phyloP scores from a whole-genome alignment of 768 basidiomycete species.

The Suillus subalutaceus region DNA sequence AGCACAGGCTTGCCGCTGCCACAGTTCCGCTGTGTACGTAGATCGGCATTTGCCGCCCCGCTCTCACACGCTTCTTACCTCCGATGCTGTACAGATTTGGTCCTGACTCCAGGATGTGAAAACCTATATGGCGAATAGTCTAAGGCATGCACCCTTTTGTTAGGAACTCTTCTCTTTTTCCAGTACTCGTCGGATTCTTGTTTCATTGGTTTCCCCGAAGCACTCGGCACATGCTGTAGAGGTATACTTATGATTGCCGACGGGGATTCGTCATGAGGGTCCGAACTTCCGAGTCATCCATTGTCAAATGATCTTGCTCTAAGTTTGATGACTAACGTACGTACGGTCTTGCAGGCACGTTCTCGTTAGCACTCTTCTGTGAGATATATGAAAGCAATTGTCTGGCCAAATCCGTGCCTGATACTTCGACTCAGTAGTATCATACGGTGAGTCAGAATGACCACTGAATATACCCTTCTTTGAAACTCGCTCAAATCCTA shows the following conservation, averaged over 20 bases:
- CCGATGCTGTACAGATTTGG: constrained; percentile 6
- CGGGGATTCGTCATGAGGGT: not conserved
- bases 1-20: constrained; percentile 23
- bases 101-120: not conserved
- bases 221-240: not conserved
- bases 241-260: constrained; percentile 1
- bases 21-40: constrained; percentile 19
- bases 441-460: not conserved
- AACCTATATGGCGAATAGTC: not conserved
- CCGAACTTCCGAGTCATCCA: constrained; percentile 6
- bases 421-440: not conserved
- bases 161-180: not conserved
- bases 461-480: constrained; percentile 8
- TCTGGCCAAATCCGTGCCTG: not conserved
- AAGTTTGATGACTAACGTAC: constrained; percentile 6
- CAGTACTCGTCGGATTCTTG: not conserved
- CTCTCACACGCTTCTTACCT: not conserved
- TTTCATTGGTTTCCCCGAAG: not conserved
- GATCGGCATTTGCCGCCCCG: constrained; percentile 13
- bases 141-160: not conserved
- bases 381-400: not conserved
- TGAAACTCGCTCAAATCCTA: constrained; percentile 1
- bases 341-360: not conserved
- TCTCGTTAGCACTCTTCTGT: not conserved
- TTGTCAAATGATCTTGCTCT: not conserved